These are phyloP conservation scores for Diaporthe citri DNA, from an alignment of 2,329 filamentous ascomycete species.

Conservation along the genomic window DNA sequence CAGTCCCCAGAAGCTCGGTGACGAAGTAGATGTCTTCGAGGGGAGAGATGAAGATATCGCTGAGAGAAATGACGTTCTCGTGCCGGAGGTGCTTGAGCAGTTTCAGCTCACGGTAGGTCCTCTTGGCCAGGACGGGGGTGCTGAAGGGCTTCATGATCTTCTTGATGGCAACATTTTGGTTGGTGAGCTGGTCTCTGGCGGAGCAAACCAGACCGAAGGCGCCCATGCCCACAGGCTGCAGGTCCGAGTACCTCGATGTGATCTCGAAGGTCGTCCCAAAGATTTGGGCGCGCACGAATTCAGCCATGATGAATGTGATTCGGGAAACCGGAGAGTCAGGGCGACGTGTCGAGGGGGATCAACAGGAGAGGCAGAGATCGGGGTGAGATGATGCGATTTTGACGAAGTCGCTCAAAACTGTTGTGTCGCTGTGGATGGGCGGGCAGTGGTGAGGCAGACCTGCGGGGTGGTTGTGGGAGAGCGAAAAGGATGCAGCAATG, in stretches of 20 bases:
- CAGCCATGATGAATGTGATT: constrained; percentile 80
- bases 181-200: constrained; percentile 96
- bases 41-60: constrained; percentile 99
- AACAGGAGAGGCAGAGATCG: constrained; percentile 15
- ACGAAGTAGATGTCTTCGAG: constrained; percentile 99
- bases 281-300: constrained; percentile 99
- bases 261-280: constrained; percentile 99
- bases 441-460: constrained; percentile 11
- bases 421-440: not conserved
- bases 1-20: constrained; percentile 95
- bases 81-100: constrained; percentile 96
- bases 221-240: constrained; percentile 99
- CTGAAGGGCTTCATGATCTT: constrained; percentile 99
- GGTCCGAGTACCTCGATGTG: constrained; percentile 97
- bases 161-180: constrained; percentile 97
- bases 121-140: constrained; percentile 97
- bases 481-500: constrained; percentile 21
- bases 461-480: constrained; percentile 23
- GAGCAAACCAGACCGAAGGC: constrained; percentile 98
- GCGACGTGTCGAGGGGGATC: not conserved
- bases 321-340: not conserved
- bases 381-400: constrained; percentile 13
- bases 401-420: constrained; percentile 20
- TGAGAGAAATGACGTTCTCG: constrained; percentile 96
- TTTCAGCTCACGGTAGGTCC: constrained; percentile 97